Evolutionary conservation across 805 yeast species (phyloP).

Genomic region (Torulaspora franciscae): DNA sequence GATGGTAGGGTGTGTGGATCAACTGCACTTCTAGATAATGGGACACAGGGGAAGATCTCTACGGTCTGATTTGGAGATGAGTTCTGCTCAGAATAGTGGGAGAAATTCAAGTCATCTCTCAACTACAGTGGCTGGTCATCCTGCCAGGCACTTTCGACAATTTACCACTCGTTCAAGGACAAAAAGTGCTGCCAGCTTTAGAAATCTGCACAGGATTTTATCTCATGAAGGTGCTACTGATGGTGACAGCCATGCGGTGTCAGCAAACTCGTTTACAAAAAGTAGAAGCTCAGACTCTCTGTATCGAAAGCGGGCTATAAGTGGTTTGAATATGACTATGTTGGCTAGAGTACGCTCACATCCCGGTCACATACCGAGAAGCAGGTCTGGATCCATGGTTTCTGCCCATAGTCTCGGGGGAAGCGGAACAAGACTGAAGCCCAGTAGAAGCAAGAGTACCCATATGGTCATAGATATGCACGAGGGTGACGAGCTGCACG

Average conservation of each 20-base stretch:
- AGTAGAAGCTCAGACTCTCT: constrained; percentile 32
- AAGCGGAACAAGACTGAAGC: constrained; percentile 25
- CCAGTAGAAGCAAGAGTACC: constrained; percentile 28
- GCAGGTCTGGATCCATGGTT: constrained; percentile 12
- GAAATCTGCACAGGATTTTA: constrained; percentile 28
- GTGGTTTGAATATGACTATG: constrained; percentile 34
- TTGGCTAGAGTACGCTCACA: constrained; percentile 27
- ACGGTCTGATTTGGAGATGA: constrained; percentile 15
- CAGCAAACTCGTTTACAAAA: constrained; percentile 20
- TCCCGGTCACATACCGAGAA: constrained; percentile 14
- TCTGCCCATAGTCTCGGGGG: constrained; percentile 9
- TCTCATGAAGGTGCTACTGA: constrained; percentile 26
- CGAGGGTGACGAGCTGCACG: constrained; percentile 25
- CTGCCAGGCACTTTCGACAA: constrained; percentile 21
- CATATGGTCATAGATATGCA: constrained; percentile 30
- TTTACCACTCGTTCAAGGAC: constrained; percentile 33
- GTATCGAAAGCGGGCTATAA: constrained; percentile 26
- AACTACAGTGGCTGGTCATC: constrained; percentile 13
- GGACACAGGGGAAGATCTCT: constrained; percentile 19
- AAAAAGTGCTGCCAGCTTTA: constrained; percentile 33
- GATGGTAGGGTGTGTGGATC: background rate
- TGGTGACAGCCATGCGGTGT: constrained; percentile 7
- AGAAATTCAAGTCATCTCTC: constrained; percentile 8
- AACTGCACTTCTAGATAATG: constrained; percentile 9
- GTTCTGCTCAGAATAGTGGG: constrained; percentile 11